These are phyloP conservation scores for Oxytropis ochrocephala DNA, from an alignment of 306 rosid species.

Conservation along the genomic window DNA sequence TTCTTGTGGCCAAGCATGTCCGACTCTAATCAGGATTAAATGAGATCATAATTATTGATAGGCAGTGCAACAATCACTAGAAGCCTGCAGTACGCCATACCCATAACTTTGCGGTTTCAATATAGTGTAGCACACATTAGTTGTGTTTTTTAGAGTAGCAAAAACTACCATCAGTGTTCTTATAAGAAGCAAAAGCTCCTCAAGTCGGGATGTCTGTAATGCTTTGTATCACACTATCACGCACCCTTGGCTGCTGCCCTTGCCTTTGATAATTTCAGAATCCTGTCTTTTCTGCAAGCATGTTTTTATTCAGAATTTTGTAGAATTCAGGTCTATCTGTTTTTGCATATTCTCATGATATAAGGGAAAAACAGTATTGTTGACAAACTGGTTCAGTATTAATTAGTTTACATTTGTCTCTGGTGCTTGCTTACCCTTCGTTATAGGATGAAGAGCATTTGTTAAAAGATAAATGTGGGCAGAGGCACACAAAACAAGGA, in stretches of 20 bases:
- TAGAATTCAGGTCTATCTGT: neutral
- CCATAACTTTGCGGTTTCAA: neutral
- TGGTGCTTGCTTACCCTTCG: constrained; percentile 11
- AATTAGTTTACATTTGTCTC: neutral
- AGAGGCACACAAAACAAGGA: constrained; percentile 55
- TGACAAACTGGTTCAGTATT: neutral
- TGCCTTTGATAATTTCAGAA: neutral
- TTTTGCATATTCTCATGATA: neutral
- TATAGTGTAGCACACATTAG: neutral
- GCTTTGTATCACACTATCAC: neutral
- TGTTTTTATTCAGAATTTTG: neutral
- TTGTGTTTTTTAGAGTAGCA: neutral
- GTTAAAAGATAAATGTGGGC: constrained; percentile 65
- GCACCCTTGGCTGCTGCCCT: neutral
- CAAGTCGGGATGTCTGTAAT: neutral
- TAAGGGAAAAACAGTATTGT: neutral
- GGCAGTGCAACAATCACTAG: neutral
- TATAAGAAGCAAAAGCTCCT: neutral
- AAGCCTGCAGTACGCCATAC: neutral
- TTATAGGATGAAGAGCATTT: constrained; percentile 58
- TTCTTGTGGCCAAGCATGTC: neutral
- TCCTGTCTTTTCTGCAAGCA: neutral
- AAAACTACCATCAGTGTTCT: neutral
- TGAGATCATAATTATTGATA: neutral
- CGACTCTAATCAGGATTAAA: neutral